Evolutionary conservation across 2,329 filamentous ascomycete genomes (phyloP).

Genomic region (Calonectria pauciramosa): DNA sequence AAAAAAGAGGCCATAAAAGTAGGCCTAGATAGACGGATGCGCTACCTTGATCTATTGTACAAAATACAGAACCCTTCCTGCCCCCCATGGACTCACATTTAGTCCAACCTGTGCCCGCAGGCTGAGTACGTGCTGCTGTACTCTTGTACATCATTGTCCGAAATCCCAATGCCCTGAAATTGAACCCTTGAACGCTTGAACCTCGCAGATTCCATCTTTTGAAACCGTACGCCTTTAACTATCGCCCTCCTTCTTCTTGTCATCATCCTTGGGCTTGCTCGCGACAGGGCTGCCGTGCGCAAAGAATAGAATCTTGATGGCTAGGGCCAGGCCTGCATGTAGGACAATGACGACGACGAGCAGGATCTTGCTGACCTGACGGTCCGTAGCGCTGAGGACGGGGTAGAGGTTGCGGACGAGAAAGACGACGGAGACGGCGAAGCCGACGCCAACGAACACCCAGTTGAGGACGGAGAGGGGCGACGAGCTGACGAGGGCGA

Average conservation of each 20-base stretch:
- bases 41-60: constrained; percentile 28
- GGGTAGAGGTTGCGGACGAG: constrained; percentile 90
- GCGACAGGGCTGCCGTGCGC: constrained; percentile 75
- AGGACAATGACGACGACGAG: constrained; percentile 86
- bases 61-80: constrained; percentile 20
- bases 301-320: constrained; percentile 98
- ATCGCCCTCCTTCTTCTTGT: constrained; percentile 36
- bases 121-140: constrained; percentile 22
- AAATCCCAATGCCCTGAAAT: constrained; percentile 16
- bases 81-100: constrained; percentile 4
- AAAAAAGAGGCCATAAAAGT: background rate
- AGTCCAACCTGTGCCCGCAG: constrained; percentile 32
- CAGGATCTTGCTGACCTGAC: constrained; percentile 89
- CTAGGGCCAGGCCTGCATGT: constrained; percentile 90
- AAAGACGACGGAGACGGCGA: constrained; percentile 86
- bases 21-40: constrained; percentile 10
- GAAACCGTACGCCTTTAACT: constrained; percentile 34
- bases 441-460: constrained; percentile 90
- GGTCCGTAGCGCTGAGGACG: constrained; percentile 91
- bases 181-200: background rate
- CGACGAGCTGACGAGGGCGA: constrained; percentile 92
- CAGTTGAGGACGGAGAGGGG: constrained; percentile 90
- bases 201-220: background rate
- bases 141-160: constrained; percentile 17
- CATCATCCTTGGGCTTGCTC: constrained; percentile 53